A percentile compares a stretch with the other conserved stretches of the same genome.
phyloP scores from a whole-genome alignment of 2,329 filamentous ascomycete species.

The Epicoccum nigrum region DNA sequence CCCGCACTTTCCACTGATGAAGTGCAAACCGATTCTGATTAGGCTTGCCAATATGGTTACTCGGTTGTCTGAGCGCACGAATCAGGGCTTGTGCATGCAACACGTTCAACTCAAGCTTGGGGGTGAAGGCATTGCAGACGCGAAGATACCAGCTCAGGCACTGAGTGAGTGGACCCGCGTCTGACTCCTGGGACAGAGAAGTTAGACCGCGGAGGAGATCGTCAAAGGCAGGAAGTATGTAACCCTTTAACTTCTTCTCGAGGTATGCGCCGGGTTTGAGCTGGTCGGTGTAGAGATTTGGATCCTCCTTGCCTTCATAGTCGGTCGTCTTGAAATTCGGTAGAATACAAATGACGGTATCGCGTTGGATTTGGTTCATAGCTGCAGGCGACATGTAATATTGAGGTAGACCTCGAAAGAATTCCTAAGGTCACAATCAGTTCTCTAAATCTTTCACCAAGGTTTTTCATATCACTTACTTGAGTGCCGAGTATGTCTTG shows the following conservation, averaged over 20 bases:
- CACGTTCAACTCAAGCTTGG: slow-evolving; percentile 32
- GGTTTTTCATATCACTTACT: too few species aligned
- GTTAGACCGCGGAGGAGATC: slow-evolving; percentile 29
- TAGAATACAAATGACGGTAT: slow-evolving; percentile 15
- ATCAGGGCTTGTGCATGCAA: slow-evolving; percentile 34
- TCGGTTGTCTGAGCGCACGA: slow-evolving; percentile 23
- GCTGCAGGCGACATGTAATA: slow-evolving; percentile 2
- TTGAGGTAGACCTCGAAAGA: slow-evolving; percentile 21
- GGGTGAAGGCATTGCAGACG: slow-evolving; percentile 19
- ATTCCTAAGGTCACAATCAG: too few species aligned
- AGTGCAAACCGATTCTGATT: not conserved
- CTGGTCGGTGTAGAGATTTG: slow-evolving; percentile 20
- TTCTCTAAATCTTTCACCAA: too few species aligned
- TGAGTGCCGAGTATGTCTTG: slow-evolving; percentile 31
- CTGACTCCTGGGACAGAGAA: not conserved
- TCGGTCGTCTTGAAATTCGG: slow-evolving; percentile 17
- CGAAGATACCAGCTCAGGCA: not conserved
- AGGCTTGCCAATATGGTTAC: slow-evolving; percentile 3
- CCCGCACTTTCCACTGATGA: not conserved
- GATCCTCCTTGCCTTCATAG: slow-evolving; percentile 20
- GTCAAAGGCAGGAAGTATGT: slow-evolving; percentile 25
- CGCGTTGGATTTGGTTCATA: slow-evolving; percentile 25
- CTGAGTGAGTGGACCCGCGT: not conserved
- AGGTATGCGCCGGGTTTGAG: slow-evolving; percentile 16
- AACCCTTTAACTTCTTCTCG: slow-evolving; percentile 7